Evolutionary conservation across 176 grass and related monocot genomes (phyloP), one percentile per base, ranked within the genome.

Genomic region (Carex myosuroides): DNA sequence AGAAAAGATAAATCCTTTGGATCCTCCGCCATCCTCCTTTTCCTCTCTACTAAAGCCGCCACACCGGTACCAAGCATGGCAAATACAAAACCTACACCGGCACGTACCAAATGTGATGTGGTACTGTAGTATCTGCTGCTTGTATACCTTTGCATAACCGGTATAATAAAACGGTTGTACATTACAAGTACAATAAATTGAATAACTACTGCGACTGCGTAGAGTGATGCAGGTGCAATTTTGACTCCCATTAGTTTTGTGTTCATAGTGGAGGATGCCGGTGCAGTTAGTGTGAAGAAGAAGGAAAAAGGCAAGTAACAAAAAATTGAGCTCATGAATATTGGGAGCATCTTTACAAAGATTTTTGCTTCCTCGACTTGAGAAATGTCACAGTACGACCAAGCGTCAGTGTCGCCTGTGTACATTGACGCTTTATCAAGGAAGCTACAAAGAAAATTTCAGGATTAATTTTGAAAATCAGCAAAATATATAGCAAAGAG

Each of bases 261-360:
- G 79, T 95, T 85, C 93, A 95, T 95, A 13, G 79, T 86, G 63
- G 85, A 87, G 29, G 90, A 88, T 21, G 90, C 88, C 60, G 86
- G 90, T 64, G 92, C 85, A 41, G 90, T 90, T 35, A 95, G 82
- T 52, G 90, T 89, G 72, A 89, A 88, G 44, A 92, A 81, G 44
- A 90, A 59, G 2, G 86, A 80, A 75, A 89, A 88, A 5, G 88
- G 90, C 56, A 90, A 48, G 72, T 81, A 89, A 79, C 80, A 72
- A 37, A 92, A 56, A 2, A 90, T 54, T 48, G 82, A 90, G 78
- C 90, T 90, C 26, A 89, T 62, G 21, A 92, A 69, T 75, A 92
- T 71, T 10, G 93, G 88, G 52, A 95, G 55, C 90, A 92, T 85
- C 21, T 18, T 37, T 39, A 87, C 14, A 41, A 91, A 66, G 8